phyloP scores from a whole-genome alignment of 805 yeast species.

The Candida nemodendra region DNA sequence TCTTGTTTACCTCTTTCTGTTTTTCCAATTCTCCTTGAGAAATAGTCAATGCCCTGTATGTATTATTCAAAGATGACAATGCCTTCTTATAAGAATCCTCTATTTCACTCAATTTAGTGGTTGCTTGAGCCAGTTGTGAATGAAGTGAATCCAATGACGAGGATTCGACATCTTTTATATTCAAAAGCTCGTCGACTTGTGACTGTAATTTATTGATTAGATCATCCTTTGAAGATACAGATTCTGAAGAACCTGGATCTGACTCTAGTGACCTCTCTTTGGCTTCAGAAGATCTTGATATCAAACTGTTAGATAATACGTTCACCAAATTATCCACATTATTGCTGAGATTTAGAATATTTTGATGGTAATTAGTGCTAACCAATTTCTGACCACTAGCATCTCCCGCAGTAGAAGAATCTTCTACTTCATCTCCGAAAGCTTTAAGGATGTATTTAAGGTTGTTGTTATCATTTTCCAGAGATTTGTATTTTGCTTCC shows the following conservation, averaged over 20 bases:
- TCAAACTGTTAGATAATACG: slow-evolving; percentile 11
- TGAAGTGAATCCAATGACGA: slow-evolving; percentile 34
- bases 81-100: slow-evolving; percentile 74
- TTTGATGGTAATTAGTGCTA: slow-evolving; percentile 1
- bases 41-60: slow-evolving; percentile 69
- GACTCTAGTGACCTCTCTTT: slow-evolving; percentile 3
- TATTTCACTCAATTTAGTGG: slow-evolving; percentile 30
- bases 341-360: slow-evolving; percentile 8
- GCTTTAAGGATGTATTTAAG: slow-evolving; percentile 33
- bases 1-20: slow-evolving; percentile 54
- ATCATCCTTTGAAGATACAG: slow-evolving; percentile 8
- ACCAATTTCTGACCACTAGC: slow-evolving; percentile 13
- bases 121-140: slow-evolving; percentile 27
- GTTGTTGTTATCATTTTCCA: slow-evolving; percentile 44
- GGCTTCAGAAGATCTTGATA: slow-evolving; percentile 5
- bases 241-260: background rate
- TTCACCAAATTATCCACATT: slow-evolving; percentile 19
- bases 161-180: slow-evolving; percentile 39
- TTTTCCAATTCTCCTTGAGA: slow-evolving; percentile 70
- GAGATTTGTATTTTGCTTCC: slow-evolving; percentile 43
- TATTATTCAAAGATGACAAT: slow-evolving; percentile 66
- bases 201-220: slow-evolving; percentile 41
- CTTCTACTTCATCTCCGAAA: slow-evolving; percentile 34
- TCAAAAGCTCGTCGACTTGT: slow-evolving; percentile 56
- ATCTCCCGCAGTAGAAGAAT: slow-evolving; percentile 30